phyloP scores from a whole-genome alignment of 2,329 filamentous ascomycete genomes.

The Hypoxylon sp. region DNA sequence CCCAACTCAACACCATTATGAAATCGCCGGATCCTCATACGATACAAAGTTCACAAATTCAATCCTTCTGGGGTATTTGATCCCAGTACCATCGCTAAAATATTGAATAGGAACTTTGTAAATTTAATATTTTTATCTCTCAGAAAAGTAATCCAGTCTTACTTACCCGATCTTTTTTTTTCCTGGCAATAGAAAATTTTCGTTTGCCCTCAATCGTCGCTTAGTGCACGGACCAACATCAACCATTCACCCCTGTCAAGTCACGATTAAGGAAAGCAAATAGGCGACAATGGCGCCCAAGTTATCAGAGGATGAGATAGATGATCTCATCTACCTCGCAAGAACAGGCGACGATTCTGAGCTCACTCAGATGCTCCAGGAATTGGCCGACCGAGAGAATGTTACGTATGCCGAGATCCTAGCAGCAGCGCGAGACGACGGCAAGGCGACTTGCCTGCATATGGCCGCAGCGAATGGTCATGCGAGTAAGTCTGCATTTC shows the following conservation, averaged over 20 bases:
- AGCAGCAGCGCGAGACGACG: slow-evolving; percentile 73
- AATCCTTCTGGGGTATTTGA: no score
- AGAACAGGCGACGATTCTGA: slow-evolving; percentile 79
- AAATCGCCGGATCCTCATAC: not conserved
- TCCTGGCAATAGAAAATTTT: slow-evolving; percentile 23
- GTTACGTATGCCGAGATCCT: slow-evolving; percentile 71
- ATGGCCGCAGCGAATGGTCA: slow-evolving; percentile 95
- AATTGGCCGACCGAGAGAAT: slow-evolving; percentile 69
- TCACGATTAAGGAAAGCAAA: not conserved
- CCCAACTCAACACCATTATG: slow-evolving; percentile 9
- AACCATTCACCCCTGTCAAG: not conserved
- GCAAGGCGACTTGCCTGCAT: slow-evolving; percentile 84
- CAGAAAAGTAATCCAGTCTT: not conserved
- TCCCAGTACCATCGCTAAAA: no score
- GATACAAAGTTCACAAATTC: no score
- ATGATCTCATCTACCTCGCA: slow-evolving; percentile 89
- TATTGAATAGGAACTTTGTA: no score
- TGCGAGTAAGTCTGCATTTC: slow-evolving; percentile 63
- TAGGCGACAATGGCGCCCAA: slow-evolving; percentile 58
- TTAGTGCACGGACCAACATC: slow-evolving; percentile 5
- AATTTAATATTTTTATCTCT: not conserved
- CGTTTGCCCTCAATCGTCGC: slow-evolving; percentile 6
- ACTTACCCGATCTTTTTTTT: not conserved
- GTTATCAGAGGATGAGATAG: slow-evolving; percentile 81
- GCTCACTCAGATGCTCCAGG: slow-evolving; percentile 65